Base-by-base conservation (phyloP, 164 flowering plant genomes). In the Brasenia schreberi region DNA sequence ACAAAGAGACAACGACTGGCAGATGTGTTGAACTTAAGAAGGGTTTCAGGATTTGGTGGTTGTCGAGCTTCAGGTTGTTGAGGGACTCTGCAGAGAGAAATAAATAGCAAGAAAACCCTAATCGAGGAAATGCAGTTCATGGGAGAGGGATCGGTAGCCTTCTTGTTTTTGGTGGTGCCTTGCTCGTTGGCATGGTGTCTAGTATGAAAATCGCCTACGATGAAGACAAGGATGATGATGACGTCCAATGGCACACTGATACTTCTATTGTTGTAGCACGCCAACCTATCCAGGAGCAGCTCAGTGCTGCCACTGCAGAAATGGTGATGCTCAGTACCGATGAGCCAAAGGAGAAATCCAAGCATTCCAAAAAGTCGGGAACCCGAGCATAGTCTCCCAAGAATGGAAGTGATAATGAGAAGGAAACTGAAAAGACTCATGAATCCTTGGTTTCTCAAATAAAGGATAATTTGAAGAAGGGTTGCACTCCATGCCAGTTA, bases 201-300 rank as follows among this genome's bases (percentile, higher is more conserved):
- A 11, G 7, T 44, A 11, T 11, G 7, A 44, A 6, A 6, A 44
- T 44, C 52, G 52, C 52, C 52, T 11, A 44, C 3, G 79, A 62
- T 14, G 72, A 61, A 42, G 78, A 42, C 4, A 81, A 76, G 39
- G 77, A 70, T 56, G 84, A 77, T 17, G 87, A 86, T 68, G 84
- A 80, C 60, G 71, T 86, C 42, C 79, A 85, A 74, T 88, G 96
- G 96, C 92, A 80, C 69, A 85, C 96, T 27, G 96, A 87, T 71
- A 87, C 96, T 0, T 88, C 96, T 5, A 42, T 69, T 5, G 88
- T 77, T 72, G 96, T 92, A 11, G 96, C 90, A 52, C 78, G 72
- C 0, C 81, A 76, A 43, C 83, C 86, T 9, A 87, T 88, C 42
- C 87, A 85, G 19, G 90, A 88, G 70, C 96, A 88, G 75, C 70